Base-by-base conservation (phyloP, 2,329 filamentous ascomycete genomes). In the Fusarium anguioides region DNA sequence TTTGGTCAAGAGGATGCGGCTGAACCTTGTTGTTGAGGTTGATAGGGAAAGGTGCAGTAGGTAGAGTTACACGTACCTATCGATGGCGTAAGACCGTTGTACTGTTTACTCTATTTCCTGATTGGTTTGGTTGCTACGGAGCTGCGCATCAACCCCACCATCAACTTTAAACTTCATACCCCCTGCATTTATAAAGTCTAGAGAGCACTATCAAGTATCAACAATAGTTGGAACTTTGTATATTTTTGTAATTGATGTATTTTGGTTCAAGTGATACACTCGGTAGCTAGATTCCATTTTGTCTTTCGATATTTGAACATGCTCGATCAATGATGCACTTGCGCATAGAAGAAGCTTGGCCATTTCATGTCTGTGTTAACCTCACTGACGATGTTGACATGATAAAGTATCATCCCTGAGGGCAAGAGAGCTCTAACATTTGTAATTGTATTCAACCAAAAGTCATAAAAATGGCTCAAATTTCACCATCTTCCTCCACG, bases 71-170 rank as follows among this genome's bases (percentile, higher is more conserved):
- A 49, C 41, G 42, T 52, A 49, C 41, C 29, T 52, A 58, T 44
- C 39, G 49, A 68, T 68, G 60, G 66, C 52, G 57, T 64, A 69
- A 40, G 62, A 36, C 36, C 35, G 49, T 64, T 70, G 58, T 39
- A 63, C 50, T 63, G 75, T 76, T 76, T 76, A 76, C 74, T 48
- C 52, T 56, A 68, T 68, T 75, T 63, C 69, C 70, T 71, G 67
- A 75, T 74, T 74, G 72, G 72, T 62, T 62, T 70, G 70, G 75
- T 76, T 77, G 75, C 75, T 47, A 72, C 56, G 72, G 70, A 64
- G 66, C 52, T 49, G 14, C 33, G 21, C 27, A 71, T 56, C 66
- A 20, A 73, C 63, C 64, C 75, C 71, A 59, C 75, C 65, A 26
- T 53, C 61, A 68, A 60, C 27, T 73, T 64, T 20, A 73, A 37